Conservation (phyloP, 2,329 filamentous ascomycete species). For the Davidsoniella virescens region DNA sequence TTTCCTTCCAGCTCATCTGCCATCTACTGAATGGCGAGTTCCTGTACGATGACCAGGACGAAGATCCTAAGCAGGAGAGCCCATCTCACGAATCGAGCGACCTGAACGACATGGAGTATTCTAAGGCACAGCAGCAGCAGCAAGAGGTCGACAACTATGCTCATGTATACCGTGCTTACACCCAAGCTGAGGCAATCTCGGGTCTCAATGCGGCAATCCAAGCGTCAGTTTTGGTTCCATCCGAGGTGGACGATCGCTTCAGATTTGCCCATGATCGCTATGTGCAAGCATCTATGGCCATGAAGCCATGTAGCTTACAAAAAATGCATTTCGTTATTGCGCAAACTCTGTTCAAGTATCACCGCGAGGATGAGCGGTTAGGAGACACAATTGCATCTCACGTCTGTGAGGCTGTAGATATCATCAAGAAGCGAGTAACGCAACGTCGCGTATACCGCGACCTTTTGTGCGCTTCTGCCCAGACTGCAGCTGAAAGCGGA, state of each 20-base stretch:
- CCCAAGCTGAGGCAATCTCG: constrained; percentile 52
- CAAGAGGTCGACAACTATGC: constrained; percentile 20
- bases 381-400: constrained; percentile 65
- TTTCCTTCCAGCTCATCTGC: constrained; percentile 69
- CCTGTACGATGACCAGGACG: constrained; percentile 30
- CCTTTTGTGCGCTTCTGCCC: constrained; percentile 63
- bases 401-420: constrained; percentile 58
- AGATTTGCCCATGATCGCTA: constrained; percentile 82
- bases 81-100: background rate
- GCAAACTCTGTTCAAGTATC: constrained; percentile 62
- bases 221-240: constrained; percentile 64
- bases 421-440: constrained; percentile 51
- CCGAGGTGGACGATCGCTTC: constrained; percentile 74
- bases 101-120: constrained; percentile 13
- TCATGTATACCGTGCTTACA: constrained; percentile 22
- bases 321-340: constrained; percentile 90
- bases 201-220: constrained; percentile 73
- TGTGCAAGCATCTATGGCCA: constrained; percentile 52
- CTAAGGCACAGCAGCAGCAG: constrained; percentile 15
- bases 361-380: constrained; percentile 39
- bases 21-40: constrained; percentile 63
- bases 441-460: constrained; percentile 53
- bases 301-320: constrained; percentile 51
- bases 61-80: background rate
- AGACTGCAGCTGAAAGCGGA: constrained; percentile 63